These are phyloP conservation scores for Oryza coarctata DNA, from an alignment of 176 grass and related monocot genomes.

Conservation along the genomic window DNA sequence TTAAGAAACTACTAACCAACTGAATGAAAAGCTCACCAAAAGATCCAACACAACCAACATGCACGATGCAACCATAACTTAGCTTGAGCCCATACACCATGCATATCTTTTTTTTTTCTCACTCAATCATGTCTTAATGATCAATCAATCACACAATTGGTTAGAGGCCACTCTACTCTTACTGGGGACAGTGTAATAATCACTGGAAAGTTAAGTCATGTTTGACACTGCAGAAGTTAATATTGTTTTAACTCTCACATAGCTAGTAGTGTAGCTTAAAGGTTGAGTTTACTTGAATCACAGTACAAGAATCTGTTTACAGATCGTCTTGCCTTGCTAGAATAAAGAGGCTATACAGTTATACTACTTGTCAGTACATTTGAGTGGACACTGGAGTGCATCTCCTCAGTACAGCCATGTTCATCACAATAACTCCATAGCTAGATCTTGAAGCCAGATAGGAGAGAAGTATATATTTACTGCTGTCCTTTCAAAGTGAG, in stretches of 20 bases:
- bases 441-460: neutral
- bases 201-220: neutral
- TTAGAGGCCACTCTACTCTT: neutral
- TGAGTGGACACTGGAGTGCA: neutral
- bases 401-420: neutral
- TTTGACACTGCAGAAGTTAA: neutral
- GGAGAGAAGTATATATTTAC: neutral
- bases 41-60: conserved; percentile 4
- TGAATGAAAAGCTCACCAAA: neutral
- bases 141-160: conserved; percentile 18
- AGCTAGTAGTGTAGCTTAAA: neutral
- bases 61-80: conserved; percentile 29
- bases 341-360: neutral
- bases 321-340: neutral
- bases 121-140: conserved; percentile 34
- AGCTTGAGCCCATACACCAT: conserved; percentile 30
- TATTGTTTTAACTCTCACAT: neutral
- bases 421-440: neutral
- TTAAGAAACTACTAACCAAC: conserved; percentile 20
- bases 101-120: neutral
- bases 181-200: neutral
- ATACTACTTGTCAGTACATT: neutral
- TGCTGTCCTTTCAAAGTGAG: neutral
- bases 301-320: conserved; percentile 5
- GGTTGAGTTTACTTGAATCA: neutral